Evolutionary conservation across 2,329 filamentous ascomycete genomes (phyloP).

Genomic region (Penicillium sp.): DNA sequence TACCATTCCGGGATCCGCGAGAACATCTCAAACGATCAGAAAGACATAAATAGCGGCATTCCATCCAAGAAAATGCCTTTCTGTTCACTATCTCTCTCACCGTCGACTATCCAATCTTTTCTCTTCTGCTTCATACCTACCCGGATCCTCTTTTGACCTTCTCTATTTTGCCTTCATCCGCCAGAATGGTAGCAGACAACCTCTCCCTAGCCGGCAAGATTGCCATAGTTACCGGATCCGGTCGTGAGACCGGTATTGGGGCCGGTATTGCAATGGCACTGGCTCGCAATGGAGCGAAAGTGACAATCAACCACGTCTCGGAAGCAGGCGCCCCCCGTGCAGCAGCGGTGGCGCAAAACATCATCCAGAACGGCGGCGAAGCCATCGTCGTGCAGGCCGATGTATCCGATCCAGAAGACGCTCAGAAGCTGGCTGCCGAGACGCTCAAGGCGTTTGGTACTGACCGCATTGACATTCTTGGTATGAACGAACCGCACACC

Average conservation of each 20-base stretch:
- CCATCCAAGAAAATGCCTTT: neutral
- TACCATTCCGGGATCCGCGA: too few relatives aligned
- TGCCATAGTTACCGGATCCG: constrained; percentile 41
- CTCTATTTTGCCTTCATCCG: neutral
- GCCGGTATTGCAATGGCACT: constrained; percentile 33
- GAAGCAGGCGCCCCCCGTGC: constrained; percentile 17
- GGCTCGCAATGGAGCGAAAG: constrained; percentile 29
- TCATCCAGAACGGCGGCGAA: constrained; percentile 10
- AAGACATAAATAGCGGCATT: neutral
- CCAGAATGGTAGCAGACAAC: constrained; percentile 15
- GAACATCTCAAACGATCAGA: too few relatives aligned
- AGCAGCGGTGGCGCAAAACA: constrained; percentile 14
- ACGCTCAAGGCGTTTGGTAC: constrained; percentile 4
- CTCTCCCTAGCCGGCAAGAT: constrained; percentile 36
- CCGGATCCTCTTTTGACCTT: too few relatives aligned
- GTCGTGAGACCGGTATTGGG: constrained; percentile 36
- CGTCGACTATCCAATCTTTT: too few relatives aligned
- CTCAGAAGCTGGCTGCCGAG: constrained; percentile 14
- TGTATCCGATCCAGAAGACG: constrained; percentile 15
- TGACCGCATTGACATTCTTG: constrained; percentile 22
- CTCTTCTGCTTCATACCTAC: too few relatives aligned
- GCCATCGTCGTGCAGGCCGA: constrained; percentile 22
- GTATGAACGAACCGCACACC: constrained; percentile 9
- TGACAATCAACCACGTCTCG: constrained; percentile 28
- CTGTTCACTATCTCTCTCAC: neutral